Base-by-base conservation (phyloP, 129 eudicot genomes). In the Tagetes erecta region DNA sequence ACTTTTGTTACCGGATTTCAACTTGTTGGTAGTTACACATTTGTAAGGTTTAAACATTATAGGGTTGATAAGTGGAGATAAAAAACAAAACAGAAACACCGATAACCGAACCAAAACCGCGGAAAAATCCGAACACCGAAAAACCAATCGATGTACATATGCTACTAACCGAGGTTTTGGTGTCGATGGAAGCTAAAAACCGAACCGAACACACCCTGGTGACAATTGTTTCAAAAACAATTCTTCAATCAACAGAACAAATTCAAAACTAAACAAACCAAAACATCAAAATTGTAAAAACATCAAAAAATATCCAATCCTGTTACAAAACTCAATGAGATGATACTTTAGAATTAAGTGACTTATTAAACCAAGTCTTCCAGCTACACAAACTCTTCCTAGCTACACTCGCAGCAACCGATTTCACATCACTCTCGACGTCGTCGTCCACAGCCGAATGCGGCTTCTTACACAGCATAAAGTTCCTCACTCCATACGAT, bases 381-480 rank as follows among this genome's bases (percentile, higher is more conserved):
- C 91, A 90, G 71, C 81, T 84, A 8, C 87, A 80, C 20, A 80
- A 74, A 8, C 87, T 64, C 84, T 85, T 87, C 65, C 86, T 70
- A 10, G 73, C 4, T 6, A 64, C 44, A 67, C 73, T 70, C 27
- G 67, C 89, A 9, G 75, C 57, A 37, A 65, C 71, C 34, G 80
- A 55, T 69, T 86, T 82, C 8, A 20, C 27, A 20, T 20, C 27
- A 20, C 27, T 20, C 27, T 39, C 87, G 34, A 69, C 81, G 4
- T 38, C 70, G 0, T 45, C 75, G 45, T 42, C 34, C 69, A 67
- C 81, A 10, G 3, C 67, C 44, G 9, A 3, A 64, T 76, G 85
- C 6, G 95, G 90, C 70, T 90, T 92, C 85, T 92, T 92, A 80
- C 92, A 83, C 51, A 92, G 73, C 85, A 90, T 83, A 75, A 92